Conservation (phyloP, 2,329 filamentous ascomycete species). For the Aspergillus udagawae region DNA sequence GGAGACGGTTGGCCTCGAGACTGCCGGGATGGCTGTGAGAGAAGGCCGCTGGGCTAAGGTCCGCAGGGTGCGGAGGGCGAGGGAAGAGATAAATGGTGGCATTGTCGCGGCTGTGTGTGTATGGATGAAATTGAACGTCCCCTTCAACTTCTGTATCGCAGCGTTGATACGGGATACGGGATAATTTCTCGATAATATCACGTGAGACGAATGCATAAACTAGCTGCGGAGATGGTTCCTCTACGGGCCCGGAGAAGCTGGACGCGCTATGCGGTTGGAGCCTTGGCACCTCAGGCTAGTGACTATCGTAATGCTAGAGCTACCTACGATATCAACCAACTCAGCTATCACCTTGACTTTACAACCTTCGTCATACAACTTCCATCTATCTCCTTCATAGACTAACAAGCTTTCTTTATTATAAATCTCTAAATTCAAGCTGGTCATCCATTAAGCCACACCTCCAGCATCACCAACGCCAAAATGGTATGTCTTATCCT, state of each 20-base stretch:
- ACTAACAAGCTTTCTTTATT: neutral
- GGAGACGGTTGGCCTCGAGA: constrained; percentile 21
- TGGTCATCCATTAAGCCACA: constrained; percentile 4
- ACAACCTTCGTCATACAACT: constrained; percentile 1
- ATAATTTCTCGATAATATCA: constrained; percentile 18
- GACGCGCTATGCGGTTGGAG: constrained; percentile 25
- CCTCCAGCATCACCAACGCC: constrained; percentile 5
- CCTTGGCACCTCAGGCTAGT: constrained; percentile 14
- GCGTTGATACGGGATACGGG: constrained; percentile 8
- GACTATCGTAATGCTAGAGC: constrained; percentile 7
- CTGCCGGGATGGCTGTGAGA: constrained; percentile 15
- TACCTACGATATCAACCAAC: constrained; percentile 3
- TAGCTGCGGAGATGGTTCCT: constrained; percentile 24
- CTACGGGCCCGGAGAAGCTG: constrained; percentile 30
- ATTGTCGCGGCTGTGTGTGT: constrained; percentile 21
- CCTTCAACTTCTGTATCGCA: neutral
- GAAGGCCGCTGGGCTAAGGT: constrained; percentile 27
- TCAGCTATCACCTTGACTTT: neutral
- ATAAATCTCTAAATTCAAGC: constrained; percentile 17
- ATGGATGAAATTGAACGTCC: neutral
- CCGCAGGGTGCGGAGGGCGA: constrained; percentile 34
- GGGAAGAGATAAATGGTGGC: constrained; percentile 31
- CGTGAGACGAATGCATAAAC: constrained; percentile 13
- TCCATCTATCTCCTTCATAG: neutral
- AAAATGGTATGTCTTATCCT: constrained; percentile 29